phyloP scores from a whole-genome alignment of 2,329 filamentous ascomycete species.

The Diplocarpon mali region DNA sequence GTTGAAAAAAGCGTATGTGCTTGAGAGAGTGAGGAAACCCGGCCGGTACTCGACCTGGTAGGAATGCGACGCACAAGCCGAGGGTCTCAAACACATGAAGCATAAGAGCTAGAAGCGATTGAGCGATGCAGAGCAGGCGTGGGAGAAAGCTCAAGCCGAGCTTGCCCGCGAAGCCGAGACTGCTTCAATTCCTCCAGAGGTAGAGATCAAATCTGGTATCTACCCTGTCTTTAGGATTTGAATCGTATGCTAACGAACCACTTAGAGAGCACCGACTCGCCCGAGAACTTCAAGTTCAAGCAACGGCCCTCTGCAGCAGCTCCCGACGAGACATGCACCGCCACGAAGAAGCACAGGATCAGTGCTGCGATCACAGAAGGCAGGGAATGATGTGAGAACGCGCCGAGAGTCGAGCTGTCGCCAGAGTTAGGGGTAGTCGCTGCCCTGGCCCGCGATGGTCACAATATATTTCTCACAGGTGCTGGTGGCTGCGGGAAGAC shows the following conservation, averaged over 20 bases:
- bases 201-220: not conserved
- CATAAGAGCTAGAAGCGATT: constrained; percentile 10
- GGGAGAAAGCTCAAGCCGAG: not conserved
- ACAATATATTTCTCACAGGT: constrained; percentile 25
- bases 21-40: not conserved
- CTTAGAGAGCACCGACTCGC: no score
- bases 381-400: constrained; percentile 1
- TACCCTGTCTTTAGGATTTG: not conserved
- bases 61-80: constrained; percentile 10
- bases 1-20: constrained; percentile 1
- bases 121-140: not conserved
- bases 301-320: no score
- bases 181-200: not conserved
- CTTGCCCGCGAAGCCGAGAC: not conserved
- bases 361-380: not conserved
- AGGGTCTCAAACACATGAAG: constrained; percentile 4
- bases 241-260: no score
- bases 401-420: constrained; percentile 12
- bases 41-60: not conserved
- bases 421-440: constrained; percentile 19
- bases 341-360: not conserved
- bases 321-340: not conserved
- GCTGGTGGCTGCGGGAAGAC: constrained; percentile 24
- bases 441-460: constrained; percentile 15
- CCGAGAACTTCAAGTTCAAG: no score